A percentile compares a stretch with the other conserved stretches of the same genome.
Conservation (phyloP, 2,329 filamentous ascomycete genomes). For the Biscogniauxia sp. region DNA sequence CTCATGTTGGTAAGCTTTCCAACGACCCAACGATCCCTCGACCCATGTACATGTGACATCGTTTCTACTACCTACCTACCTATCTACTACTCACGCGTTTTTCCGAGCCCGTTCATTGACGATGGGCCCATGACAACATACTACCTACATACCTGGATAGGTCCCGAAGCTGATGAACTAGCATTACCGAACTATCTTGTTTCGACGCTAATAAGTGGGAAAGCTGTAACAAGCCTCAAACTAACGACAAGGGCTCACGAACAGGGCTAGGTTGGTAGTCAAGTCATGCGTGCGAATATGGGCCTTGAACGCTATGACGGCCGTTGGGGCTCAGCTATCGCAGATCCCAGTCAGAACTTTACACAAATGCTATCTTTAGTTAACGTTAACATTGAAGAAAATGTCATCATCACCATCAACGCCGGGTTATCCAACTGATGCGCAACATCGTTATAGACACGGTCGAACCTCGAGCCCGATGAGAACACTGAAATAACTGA, state of each 20-base stretch:
- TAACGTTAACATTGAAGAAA: neutral
- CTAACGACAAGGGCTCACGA: neutral
- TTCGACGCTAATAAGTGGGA: neutral
- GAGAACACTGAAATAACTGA: neutral
- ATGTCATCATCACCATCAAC: neutral
- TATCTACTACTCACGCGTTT: neutral
- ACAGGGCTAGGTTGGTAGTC: neutral
- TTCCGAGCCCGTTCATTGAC: neutral
- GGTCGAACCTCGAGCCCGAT: neutral
- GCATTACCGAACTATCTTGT: neutral
- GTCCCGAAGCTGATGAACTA: neutral
- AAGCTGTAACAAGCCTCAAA: neutral
- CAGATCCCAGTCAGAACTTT: neutral
- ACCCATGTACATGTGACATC: neutral
- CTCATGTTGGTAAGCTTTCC: neutral
- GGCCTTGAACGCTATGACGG: neutral
- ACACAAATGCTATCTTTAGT: neutral
- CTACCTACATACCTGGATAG: neutral
- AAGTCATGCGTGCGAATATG: neutral
- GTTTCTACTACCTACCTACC: neutral
- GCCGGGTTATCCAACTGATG: neutral
- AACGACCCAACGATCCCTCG: neutral
- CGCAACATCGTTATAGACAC: neutral
- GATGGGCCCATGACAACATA: neutral
- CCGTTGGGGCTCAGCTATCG: neutral